Percentiles rank a stretch among this genome's conserved stretches.
These are phyloP conservation scores for Colletotrichum camelliae DNA, from an alignment of 2,329 filamentous ascomycete species.

Conservation along the genomic window DNA sequence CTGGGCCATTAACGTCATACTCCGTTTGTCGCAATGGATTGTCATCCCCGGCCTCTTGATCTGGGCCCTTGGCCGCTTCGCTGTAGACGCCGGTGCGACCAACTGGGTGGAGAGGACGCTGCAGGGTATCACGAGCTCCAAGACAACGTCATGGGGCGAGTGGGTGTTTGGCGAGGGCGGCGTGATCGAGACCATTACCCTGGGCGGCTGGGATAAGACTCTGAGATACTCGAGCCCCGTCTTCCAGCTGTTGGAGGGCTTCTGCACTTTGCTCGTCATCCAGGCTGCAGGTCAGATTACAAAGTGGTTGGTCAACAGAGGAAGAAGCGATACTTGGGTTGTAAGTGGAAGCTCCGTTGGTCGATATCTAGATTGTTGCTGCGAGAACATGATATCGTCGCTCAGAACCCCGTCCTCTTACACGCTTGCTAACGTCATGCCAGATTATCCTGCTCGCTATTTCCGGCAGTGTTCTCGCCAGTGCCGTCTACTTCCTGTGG, in stretches of 20 bases:
- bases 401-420: neutral
- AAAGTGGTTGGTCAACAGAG: slow-evolving; percentile 90
- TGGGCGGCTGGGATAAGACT: slow-evolving; percentile 88
- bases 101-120: slow-evolving; percentile 87
- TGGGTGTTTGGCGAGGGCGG: slow-evolving; percentile 91
- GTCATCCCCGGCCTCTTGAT: slow-evolving; percentile 87
- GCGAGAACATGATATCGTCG: neutral
- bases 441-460: slow-evolving; percentile 88
- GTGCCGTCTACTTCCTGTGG: slow-evolving; percentile 95
- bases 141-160: slow-evolving; percentile 72
- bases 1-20: slow-evolving; percentile 70
- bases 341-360: slow-evolving; percentile 55
- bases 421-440: slow-evolving; percentile 35
- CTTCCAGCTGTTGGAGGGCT: slow-evolving; percentile 94
- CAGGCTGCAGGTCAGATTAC: slow-evolving; percentile 95
- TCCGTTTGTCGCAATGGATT: slow-evolving; percentile 84
- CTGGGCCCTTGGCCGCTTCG: slow-evolving; percentile 95
- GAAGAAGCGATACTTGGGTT: slow-evolving; percentile 96
- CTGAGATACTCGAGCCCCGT: slow-evolving; percentile 90
- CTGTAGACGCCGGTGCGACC: slow-evolving; percentile 79
- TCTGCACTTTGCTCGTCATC: slow-evolving; percentile 95
- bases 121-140: slow-evolving; percentile 65
- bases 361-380: neutral
- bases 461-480: slow-evolving; percentile 90
- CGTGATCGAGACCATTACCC: slow-evolving; percentile 77